A percentile compares a stretch with the other conserved stretches of the same genome.
Conservation (phyloP, 1,284 basidiomycete genomes). For the Meripilus lineatus region DNA sequence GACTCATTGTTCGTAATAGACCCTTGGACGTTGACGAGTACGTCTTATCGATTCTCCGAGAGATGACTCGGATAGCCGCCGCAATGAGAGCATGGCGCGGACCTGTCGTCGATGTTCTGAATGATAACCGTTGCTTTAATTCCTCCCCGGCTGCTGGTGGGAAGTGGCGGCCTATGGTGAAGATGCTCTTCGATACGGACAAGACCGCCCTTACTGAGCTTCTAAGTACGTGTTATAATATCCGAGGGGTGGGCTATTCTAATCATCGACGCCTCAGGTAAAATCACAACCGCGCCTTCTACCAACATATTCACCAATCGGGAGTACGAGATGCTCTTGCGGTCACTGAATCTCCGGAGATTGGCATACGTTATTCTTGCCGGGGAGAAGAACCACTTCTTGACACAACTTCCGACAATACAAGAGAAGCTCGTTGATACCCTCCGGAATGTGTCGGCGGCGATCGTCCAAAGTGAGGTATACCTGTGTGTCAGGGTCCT, state of each 20-base stretch:
- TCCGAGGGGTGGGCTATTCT: slow-evolving; percentile 1
- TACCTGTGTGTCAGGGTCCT: slow-evolving; percentile 92
- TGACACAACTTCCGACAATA: slow-evolving; percentile 86
- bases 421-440: slow-evolving; percentile 98
- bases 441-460: slow-evolving; percentile 74
- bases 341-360: slow-evolving; percentile 86
- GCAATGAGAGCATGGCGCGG: slow-evolving; percentile 85
- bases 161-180: slow-evolving; percentile 79
- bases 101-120: slow-evolving; percentile 77
- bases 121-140: slow-evolving; percentile 86
- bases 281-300: slow-evolving; percentile 81
- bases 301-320: slow-evolving; percentile 96
- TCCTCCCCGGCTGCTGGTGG: slow-evolving; percentile 50
- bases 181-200: slow-evolving; percentile 80
- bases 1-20: slow-evolving; percentile 30
- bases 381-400: slow-evolving; percentile 86
- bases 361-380: slow-evolving; percentile 83
- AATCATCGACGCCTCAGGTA: slow-evolving; percentile 40
- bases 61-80: slow-evolving; percentile 76
- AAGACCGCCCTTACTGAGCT: slow-evolving; percentile 85
- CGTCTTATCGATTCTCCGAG: slow-evolving; percentile 66
- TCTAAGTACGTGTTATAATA: slow-evolving; percentile 50
- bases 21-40: slow-evolving; percentile 67
- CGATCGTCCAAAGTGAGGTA: slow-evolving; percentile 89
- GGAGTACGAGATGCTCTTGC: slow-evolving; percentile 87